phyloP scores from a whole-genome alignment of 2,329 filamentous ascomycete species.

The Pseudocercospora fuligena region DNA sequence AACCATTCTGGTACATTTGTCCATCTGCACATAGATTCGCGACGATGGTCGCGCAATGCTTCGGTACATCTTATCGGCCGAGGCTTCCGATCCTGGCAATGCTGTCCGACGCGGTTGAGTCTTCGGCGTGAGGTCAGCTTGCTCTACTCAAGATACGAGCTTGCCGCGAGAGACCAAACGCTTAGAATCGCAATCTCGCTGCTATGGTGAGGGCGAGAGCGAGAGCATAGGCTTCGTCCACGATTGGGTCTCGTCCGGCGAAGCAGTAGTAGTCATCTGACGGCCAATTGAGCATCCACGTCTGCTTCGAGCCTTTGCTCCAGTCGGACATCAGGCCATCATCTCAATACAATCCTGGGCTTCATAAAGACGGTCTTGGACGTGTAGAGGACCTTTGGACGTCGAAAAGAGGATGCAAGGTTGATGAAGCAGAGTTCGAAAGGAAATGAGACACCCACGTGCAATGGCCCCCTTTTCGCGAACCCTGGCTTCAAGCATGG shows the following conservation, averaged over 20 bases:
- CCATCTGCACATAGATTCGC: too few relatives aligned
- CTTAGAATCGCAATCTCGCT: not conserved
- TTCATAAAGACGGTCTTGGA: not conserved
- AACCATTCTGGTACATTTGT: not conserved
- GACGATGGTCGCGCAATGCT: not conserved
- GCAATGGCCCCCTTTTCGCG: not conserved
- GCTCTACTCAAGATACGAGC: not conserved
- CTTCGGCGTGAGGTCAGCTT: not conserved
- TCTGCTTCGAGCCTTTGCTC: not conserved
- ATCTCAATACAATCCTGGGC: not conserved
- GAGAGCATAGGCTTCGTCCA: not conserved
- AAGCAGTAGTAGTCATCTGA: too few relatives aligned
- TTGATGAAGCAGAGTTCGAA: not conserved
- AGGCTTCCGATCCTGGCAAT: slow-evolving; percentile 9
- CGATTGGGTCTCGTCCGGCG: too few relatives aligned
- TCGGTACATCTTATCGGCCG: not conserved
- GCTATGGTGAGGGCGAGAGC: too few relatives aligned
- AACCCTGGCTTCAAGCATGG: not conserved
- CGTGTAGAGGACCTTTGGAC: not conserved
- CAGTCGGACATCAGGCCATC: not conserved
- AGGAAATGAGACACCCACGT: not conserved
- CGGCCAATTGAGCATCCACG: too few relatives aligned
- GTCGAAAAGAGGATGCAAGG: not conserved
- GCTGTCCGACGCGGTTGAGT: not conserved
- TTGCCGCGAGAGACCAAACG: not conserved